A percentile compares a stretch with the other conserved stretches of the same genome.
These are phyloP conservation scores for Plenodomus biglobosus DNA, from an alignment of 2,329 filamentous ascomycete species.

Conservation along the genomic window DNA sequence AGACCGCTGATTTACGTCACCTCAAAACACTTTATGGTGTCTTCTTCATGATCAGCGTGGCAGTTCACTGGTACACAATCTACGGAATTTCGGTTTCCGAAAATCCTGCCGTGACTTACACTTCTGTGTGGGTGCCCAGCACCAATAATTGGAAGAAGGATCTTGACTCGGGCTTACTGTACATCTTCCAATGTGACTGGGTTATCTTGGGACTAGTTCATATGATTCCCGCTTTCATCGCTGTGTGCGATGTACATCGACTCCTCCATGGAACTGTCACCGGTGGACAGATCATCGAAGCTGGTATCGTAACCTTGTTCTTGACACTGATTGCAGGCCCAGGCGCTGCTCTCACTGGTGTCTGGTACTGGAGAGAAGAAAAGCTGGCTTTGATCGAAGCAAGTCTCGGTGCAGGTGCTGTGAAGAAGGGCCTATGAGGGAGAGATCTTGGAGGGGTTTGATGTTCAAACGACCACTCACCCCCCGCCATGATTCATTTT, in stretches of 20 bases:
- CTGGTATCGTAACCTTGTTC: constrained; percentile 3
- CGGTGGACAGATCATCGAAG: constrained; percentile 10
- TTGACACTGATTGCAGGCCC: constrained; percentile 15
- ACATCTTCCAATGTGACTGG: constrained; percentile 28
- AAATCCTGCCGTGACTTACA: constrained; percentile 10
- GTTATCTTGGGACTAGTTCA: constrained; percentile 3
- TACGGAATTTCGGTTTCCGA: constrained; percentile 12
- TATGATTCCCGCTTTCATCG: constrained; percentile 10
- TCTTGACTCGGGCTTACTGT: constrained; percentile 12
- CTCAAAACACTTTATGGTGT: constrained; percentile 15
- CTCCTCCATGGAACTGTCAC: constrained; percentile 9
- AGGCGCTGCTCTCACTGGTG: constrained; percentile 11
- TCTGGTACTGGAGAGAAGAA: constrained; percentile 22
- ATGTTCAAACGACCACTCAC: too few species aligned
- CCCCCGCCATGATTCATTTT: too few species aligned
- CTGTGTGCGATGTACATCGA: constrained; percentile 16
- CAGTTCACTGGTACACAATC: constrained; percentile 13
- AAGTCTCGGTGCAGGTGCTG: not conserved
- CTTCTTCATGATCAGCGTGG: constrained; percentile 6
- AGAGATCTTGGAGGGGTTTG: not conserved
- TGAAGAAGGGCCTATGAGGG: constrained; percentile 14
- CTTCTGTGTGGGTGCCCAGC: constrained; percentile 15
- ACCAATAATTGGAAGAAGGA: constrained; percentile 8
- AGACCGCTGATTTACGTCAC: constrained; percentile 10
- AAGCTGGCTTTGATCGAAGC: constrained; percentile 15